Percentiles rank a stretch among this genome's conserved stretches.
phyloP scores from a whole-genome alignment of 2,329 filamentous ascomycete genomes.

The Pestalotiopsis sp. region DNA sequence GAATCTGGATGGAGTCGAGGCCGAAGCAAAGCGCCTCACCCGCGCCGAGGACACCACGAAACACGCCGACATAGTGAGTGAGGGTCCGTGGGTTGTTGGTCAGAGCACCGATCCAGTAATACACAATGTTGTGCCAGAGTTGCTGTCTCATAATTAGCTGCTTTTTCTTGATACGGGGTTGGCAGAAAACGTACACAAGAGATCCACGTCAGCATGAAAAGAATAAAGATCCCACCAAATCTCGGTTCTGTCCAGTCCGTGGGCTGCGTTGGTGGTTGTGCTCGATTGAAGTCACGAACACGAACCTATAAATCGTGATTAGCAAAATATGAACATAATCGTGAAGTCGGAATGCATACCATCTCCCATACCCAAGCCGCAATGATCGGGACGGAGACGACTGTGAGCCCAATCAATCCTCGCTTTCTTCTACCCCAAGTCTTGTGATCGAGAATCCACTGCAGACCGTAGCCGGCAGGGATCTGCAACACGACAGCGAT shows the following conservation, averaged over 20 bases:
- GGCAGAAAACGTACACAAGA: not conserved
- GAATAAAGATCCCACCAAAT: conserved; percentile 26
- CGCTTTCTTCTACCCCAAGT: conserved; percentile 15
- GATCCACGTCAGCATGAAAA: conserved; percentile 27
- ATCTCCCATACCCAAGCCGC: conserved; percentile 34
- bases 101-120: conserved; percentile 31
- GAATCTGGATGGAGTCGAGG: conserved; percentile 27
- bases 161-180: not conserved
- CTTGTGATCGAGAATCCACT: conserved; percentile 21
- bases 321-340: not conserved
- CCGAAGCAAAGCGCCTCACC: conserved; percentile 33
- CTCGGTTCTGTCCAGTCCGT: conserved; percentile 28
- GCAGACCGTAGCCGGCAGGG: conserved; percentile 28
- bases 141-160: not conserved
- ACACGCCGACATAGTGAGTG: conserved; percentile 26
- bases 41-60: conserved; percentile 29
- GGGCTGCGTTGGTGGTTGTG: conserved; percentile 17
- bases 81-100: conserved; percentile 26
- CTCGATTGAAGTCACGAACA: conserved; percentile 24
- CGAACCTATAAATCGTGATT: not conserved
- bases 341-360: conserved; percentile 10
- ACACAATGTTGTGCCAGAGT: conserved; percentile 33
- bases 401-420: conserved; percentile 24
- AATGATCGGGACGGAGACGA: conserved; percentile 26
- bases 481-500: conserved; percentile 34